These are phyloP conservation scores for Akanthomyces muscarius DNA, from an alignment of 2,329 filamentous ascomycete genomes.

Conservation along the genomic window DNA sequence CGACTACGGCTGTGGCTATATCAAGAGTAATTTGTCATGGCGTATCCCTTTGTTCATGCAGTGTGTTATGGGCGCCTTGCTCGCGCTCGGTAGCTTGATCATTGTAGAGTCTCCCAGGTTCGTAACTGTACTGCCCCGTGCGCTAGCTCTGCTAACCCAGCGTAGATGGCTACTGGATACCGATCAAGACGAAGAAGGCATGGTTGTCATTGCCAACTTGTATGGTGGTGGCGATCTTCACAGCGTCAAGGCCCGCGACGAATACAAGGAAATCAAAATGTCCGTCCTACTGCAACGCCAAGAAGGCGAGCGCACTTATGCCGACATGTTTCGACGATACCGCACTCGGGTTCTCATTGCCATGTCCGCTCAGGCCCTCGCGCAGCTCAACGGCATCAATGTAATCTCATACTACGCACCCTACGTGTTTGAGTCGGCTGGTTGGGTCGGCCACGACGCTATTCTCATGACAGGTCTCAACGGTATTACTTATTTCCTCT, in stretches of 20 bases:
- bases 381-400: slow-evolving; percentile 97
- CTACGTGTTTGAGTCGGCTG: slow-evolving; percentile 91
- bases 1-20: slow-evolving; percentile 94
- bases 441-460: slow-evolving; percentile 87
- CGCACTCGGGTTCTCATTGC: slow-evolving; percentile 91
- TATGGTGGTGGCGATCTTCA: slow-evolving; percentile 96
- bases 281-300: slow-evolving; percentile 88
- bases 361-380: slow-evolving; percentile 95
- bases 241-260: slow-evolving; percentile 84
- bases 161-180: slow-evolving; percentile 91
- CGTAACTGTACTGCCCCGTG: slow-evolving; percentile 37
- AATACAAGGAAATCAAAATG: slow-evolving; percentile 99
- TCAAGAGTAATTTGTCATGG: slow-evolving; percentile 83
- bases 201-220: slow-evolving; percentile 95
- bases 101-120: slow-evolving; percentile 92
- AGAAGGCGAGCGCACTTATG: slow-evolving; percentile 88
- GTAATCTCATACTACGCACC: slow-evolving; percentile 99
- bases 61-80: slow-evolving; percentile 84
- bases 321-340: slow-evolving; percentile 93
- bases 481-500: slow-evolving; percentile 80
- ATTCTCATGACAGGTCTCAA: slow-evolving; percentile 98
- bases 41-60: slow-evolving; percentile 86
- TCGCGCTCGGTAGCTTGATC: slow-evolving; percentile 80
- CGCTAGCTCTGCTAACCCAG: slow-evolving; percentile 26
- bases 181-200: slow-evolving; percentile 96